Conservation (phyloP, 495 filamentous ascomycete species). For the Lineolata rhizophorae region DNA sequence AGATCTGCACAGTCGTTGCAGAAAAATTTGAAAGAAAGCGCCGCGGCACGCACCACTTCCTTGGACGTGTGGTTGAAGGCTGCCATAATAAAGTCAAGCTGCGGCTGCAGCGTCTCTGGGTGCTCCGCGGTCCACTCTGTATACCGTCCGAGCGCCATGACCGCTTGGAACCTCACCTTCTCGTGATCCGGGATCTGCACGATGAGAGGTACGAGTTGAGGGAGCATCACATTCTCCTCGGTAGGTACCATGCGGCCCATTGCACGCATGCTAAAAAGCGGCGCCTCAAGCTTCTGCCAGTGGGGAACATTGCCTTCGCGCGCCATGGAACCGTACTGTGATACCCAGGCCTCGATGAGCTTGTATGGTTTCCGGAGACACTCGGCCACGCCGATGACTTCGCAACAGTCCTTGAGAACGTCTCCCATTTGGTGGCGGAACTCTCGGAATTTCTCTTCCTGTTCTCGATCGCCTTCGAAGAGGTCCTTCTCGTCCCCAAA, state of each 20-base stretch:
- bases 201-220: constrained; percentile 75
- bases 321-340: constrained; percentile 54
- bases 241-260: constrained; percentile 94
- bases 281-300: constrained; percentile 91
- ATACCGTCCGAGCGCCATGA: constrained; percentile 90
- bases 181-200: constrained; percentile 89
- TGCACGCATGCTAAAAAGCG: constrained; percentile 81
- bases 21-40: constrained; percentile 89
- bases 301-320: constrained; percentile 58
- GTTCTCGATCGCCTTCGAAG: constrained; percentile 87
- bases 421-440: constrained; percentile 96
- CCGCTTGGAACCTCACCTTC: constrained; percentile 87
- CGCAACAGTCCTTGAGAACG: constrained; percentile 90
- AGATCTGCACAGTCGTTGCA: constrained; percentile 82
- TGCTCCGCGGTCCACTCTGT: constrained; percentile 95
- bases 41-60: constrained; percentile 77
- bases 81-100: constrained; percentile 83
- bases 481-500: constrained; percentile 52
- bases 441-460: constrained; percentile 91
- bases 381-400: constrained; percentile 79
- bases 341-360: constrained; percentile 70
- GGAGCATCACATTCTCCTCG: constrained; percentile 65
- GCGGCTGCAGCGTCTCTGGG: constrained; percentile 71
- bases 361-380: constrained; percentile 74
- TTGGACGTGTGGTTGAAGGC: constrained; percentile 68